Evolutionary conservation across 2,329 filamentous ascomycete genomes (phyloP).

Genomic region (Penicillium sp.): DNA sequence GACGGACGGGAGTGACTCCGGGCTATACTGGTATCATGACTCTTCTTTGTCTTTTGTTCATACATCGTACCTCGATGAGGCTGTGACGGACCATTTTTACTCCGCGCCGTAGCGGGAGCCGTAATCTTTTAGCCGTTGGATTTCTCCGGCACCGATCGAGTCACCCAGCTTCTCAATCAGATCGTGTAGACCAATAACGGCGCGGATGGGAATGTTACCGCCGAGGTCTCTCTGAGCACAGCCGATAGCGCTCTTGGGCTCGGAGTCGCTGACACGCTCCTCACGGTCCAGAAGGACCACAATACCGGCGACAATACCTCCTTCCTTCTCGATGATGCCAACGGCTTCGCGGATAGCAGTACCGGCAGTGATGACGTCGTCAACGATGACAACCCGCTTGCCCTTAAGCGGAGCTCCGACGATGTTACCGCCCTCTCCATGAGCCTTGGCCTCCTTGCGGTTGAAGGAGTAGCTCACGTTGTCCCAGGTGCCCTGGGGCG

Average conservation of each 20-base stretch:
- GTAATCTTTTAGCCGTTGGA: constrained; percentile 71
- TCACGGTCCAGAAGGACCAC: constrained; percentile 81
- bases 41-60: constrained; percentile 16
- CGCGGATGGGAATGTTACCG: constrained; percentile 68
- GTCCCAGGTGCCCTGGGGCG: constrained; percentile 58
- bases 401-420: constrained; percentile 83
- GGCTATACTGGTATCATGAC: constrained; percentile 25
- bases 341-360: constrained; percentile 93
- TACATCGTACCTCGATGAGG: constrained; percentile 20
- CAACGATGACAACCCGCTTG: constrained; percentile 83
- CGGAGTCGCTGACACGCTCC: constrained; percentile 61
- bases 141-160: constrained; percentile 61
- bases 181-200: constrained; percentile 71
- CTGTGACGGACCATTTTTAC: constrained; percentile 17
- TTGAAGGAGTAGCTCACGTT: constrained; percentile 84
- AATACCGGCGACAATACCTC: constrained; percentile 80
- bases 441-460: constrained; percentile 92
- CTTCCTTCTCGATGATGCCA: constrained; percentile 80
- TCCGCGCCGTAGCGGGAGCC: constrained; percentile 49
- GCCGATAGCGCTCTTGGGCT: constrained; percentile 74
- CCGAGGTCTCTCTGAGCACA: constrained; percentile 79
- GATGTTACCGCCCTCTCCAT: constrained; percentile 91
- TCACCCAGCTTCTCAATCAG: constrained; percentile 68
- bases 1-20: constrained; percentile 9
- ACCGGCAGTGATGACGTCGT: constrained; percentile 95